Base-by-base conservation (phyloP, 2,329 filamentous ascomycete genomes). In the Simplicillium aogashimaense region DNA sequence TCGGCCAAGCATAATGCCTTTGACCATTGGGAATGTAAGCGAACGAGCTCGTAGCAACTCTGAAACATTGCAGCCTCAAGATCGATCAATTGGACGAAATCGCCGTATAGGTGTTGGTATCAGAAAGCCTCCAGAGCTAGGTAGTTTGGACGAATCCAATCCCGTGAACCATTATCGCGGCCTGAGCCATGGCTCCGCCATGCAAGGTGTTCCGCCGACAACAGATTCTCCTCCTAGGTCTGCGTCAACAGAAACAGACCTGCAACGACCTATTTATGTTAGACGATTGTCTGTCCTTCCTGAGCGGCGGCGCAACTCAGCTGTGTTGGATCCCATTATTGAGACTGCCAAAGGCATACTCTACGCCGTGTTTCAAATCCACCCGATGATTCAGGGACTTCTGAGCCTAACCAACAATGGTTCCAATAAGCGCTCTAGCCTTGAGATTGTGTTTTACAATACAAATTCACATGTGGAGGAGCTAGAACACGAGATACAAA, bases 1-100 rank as follows among this genome's bases (percentile, higher is more conserved):
- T 41, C 72, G 82, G 42, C 85, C 87, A 1, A 78, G 80, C 2
- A 73, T 87, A n/a, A 78, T 85, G 60, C 86, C 75, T 8, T 53
- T 79, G 35, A 78, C 81, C 3, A 80, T 85, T 40, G 78, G 78
- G 14, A 90, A 73, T 47, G 68, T 74, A 20, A 84, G 78, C 47
- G 83, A 88, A 55, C 72, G 81, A 9, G 50, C 76, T 11, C 73
- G 78, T 33, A 82, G 78, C 50, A 81, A 82, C 44, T 81, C 78
- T 31, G 78, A 83, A 52, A 75, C 71, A 2, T 56, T 77, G 3
- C 51, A 79, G 20, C 71, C 76, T 43, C 52, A 56, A 18, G 73
- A 77, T 17, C 65, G 73, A 4, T 63, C 72, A 2, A 66, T 70
- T 38, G 74, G 71, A 48, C 69, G 77, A 30, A 72, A 70, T 15